Conservation (phyloP, 2,329 filamentous ascomycete species). For the Zarea fungicola region DNA sequence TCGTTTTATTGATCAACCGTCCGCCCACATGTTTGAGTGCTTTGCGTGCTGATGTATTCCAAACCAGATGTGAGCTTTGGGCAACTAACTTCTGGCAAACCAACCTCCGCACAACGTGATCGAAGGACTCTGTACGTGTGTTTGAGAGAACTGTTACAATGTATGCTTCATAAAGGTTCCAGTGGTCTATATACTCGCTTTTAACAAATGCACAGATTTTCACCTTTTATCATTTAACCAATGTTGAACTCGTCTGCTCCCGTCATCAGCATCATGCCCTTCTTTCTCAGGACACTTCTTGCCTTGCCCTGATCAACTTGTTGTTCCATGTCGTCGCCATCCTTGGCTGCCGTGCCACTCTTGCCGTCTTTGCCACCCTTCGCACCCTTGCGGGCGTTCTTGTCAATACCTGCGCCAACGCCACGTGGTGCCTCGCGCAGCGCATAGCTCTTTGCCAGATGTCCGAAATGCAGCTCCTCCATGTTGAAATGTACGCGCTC, state of each 20-base stretch:
- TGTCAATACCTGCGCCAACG: conserved; percentile 58
- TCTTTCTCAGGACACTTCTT: conserved; percentile 50
- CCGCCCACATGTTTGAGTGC: too few relatives aligned
- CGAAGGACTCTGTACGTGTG: too few relatives aligned
- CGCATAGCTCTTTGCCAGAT: conserved; percentile 89
- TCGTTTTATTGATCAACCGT: too few relatives aligned
- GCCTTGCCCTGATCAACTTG: conserved; percentile 27
- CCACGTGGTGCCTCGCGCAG: conserved; percentile 82
- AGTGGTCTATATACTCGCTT: conserved; percentile 3
- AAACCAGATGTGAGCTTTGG: too few relatives aligned
- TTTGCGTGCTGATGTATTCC: too few relatives aligned
- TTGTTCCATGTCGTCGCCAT: conserved; percentile 35
- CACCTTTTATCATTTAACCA: conserved; percentile 39
- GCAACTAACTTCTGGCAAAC: too few relatives aligned
- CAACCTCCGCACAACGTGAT: too few relatives aligned
- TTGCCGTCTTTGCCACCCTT: conserved; percentile 3
- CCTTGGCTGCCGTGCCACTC: conserved; percentile 24
- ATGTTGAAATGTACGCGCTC: conserved; percentile 90
- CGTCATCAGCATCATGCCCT: conserved; percentile 60
- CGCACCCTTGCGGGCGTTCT: conserved; percentile 30
- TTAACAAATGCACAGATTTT: conserved; percentile 12
- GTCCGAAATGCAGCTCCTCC: conserved; percentile 82
- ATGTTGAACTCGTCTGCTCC: conserved; percentile 64
- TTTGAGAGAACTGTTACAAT: neutral
- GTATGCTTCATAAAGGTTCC: neutral